Base-by-base conservation (phyloP, 805 yeast species). In the Teunomyces pallodes region DNA sequence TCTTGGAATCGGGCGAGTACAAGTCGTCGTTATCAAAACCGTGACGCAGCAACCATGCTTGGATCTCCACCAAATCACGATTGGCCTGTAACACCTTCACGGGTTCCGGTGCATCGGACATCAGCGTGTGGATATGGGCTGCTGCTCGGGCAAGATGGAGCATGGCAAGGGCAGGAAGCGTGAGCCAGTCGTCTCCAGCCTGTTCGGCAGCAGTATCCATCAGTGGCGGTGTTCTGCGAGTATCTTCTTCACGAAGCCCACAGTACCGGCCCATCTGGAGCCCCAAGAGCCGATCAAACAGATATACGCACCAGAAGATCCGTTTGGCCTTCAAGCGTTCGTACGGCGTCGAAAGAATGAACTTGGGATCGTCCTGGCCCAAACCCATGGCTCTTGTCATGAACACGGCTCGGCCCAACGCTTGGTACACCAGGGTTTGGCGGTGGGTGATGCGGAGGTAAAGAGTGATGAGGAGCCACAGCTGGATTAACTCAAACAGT, bases 231-330 rank as follows among this genome's bases (percentile, higher is more conserved):
- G 47, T 55, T 3, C 71, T 55, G n/a, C 61, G 57, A 17, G 74
- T 60, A 44, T 75, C 79, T 10, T 60, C 61, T 17, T 69, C 75
- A 13, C 58, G 52, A 30, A 66, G 61, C 28, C 65, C 68, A 58
- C 64, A 66, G 42, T 67, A 64, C 40, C 81, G 63, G 1, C 86
- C 87, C 33, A 73, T 69, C 49, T 80, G 85, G 36, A 81, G 62
- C 4, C 79, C 80, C 50, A 80, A 60, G 12, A 81, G 50, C 50
- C 82, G 68, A 54, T 83, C 88, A 65, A 79, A 66, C 1, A 79
- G 71, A 54, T 75, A 83, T 5, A 77, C 78, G 16, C 74, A 52
- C 82, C 84, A 82, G 57, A 79, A 83, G 1, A 82, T 72, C 43
- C 85, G 66, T 54, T 67, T 67, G 1, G 80, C 74, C 55, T 82